Base-by-base conservation (phyloP, 768 basidiomycete species). In the Rubroboletus satanas region DNA sequence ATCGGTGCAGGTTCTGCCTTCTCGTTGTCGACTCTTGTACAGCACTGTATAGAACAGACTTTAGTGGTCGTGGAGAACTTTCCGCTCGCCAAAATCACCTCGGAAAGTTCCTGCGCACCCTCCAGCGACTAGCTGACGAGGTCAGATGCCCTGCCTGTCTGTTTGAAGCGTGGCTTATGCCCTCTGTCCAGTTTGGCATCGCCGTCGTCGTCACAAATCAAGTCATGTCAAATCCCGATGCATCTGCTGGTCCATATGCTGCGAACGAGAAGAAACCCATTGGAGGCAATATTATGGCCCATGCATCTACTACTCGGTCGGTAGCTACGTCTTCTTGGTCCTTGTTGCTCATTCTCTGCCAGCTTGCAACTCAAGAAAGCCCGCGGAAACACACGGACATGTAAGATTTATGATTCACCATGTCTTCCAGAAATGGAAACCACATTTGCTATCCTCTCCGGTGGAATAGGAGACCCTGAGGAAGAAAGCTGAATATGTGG, bases 181-280 rank as follows among this genome's bases (percentile, higher is more conserved):
- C 53, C 60, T 50, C 39, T 49, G 46, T 38, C 26, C 58, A 98
- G 96, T 99, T 92, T 66, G 97, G 97, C 29, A 91, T 98, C 46
- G 97, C 97, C 4, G 96, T 98, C 23, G 94, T 99, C 11, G 87
- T 98, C 39, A 91, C 92, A 5, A 99, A 99, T 70, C 97, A 99
- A 71, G 97, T 99, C 62, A 97, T 99, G 83, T 98, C 97, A n/a
- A 95, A 86, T 54, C 96, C 97, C 2, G 97, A 99, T 68, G 93
- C 93, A 29, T 83, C 88, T 4, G 92, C 92, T 45, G 89, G 90
- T 12, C 90, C 92, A 18, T 92, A 91, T 58, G 87, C 87, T 38
- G 83, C 83, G 4, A 93, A 97, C 64, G 90, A 93, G 74, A 96
- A 97, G 80, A 99, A 99, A 73, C 97, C 97, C 15, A 96, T 99